These are phyloP conservation scores for Ormosia semicastrata DNA, from an alignment of 306 rosid genomes.

Conservation along the genomic window DNA sequence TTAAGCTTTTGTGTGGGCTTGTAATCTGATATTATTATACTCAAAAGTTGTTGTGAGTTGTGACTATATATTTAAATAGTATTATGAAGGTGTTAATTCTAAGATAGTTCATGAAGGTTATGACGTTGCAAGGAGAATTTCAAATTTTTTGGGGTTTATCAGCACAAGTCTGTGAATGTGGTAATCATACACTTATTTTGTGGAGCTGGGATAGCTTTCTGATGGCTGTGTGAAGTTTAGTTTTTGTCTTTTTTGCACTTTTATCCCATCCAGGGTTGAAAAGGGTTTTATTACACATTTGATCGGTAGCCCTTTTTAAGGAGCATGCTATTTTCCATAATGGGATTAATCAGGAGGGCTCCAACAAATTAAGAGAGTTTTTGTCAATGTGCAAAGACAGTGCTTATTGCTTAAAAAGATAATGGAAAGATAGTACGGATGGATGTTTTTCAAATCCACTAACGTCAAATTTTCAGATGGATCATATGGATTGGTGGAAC, in stretches of 20 bases:
- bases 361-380: neutral
- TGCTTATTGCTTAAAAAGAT: neutral
- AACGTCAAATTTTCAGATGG: neutral
- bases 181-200: neutral
- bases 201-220: neutral
- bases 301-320: neutral
- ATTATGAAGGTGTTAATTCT: neutral
- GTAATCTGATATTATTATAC: neutral
- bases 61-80: neutral
- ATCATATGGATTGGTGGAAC: neutral
- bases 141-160: neutral
- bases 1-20: neutral
- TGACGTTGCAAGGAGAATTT: neutral
- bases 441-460: neutral
- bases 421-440: neutral
- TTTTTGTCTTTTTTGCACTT: neutral
- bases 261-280: neutral
- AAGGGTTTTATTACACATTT: neutral
- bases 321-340: neutral
- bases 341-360: neutral
- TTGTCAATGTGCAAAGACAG: neutral
- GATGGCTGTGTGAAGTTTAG: neutral
- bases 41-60: neutral
- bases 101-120: neutral
- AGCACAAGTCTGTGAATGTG: neutral